These are phyloP conservation scores for Oryza glumipatula DNA, from an alignment of 176 grass and related monocot genomes.

Conservation along the genomic window DNA sequence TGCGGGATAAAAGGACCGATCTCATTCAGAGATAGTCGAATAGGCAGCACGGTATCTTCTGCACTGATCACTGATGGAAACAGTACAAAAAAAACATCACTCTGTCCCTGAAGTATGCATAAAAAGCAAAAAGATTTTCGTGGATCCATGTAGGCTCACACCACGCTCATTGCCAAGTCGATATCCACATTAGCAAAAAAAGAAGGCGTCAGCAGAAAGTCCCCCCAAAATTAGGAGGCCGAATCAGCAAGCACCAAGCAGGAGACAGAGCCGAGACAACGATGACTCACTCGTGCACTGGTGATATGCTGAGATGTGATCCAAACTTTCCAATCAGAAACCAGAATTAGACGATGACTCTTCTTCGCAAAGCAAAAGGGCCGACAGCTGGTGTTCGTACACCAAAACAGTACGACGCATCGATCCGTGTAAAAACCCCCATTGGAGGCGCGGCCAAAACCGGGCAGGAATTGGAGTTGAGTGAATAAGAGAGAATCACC, in stretches of 20 bases:
- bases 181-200: background rate
- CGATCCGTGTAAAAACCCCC: background rate
- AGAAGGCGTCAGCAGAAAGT: background rate
- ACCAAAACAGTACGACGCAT: background rate
- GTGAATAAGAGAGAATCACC: too few species aligned
- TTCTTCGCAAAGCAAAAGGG: background rate
- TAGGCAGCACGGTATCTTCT: too few species aligned
- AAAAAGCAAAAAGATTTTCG: background rate
- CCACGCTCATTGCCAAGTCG: background rate
- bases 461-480: background rate
- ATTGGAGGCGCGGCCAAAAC: background rate
- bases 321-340: background rate
- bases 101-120: background rate
- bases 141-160: background rate
- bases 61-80: background rate
- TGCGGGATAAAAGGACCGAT: too few species aligned
- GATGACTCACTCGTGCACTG: background rate
- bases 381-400: background rate
- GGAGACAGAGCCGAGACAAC: background rate
- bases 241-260: slow-evolving; percentile 22
- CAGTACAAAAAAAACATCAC: background rate
- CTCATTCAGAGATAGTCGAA: too few species aligned
- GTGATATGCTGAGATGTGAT: background rate
- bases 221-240: background rate
- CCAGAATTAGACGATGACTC: background rate